Evolutionary conservation across 345 rosid genomes (phyloP), one percentile per base, ranked within the genome.

Genomic region (Boechera divaricarpa): DNA sequence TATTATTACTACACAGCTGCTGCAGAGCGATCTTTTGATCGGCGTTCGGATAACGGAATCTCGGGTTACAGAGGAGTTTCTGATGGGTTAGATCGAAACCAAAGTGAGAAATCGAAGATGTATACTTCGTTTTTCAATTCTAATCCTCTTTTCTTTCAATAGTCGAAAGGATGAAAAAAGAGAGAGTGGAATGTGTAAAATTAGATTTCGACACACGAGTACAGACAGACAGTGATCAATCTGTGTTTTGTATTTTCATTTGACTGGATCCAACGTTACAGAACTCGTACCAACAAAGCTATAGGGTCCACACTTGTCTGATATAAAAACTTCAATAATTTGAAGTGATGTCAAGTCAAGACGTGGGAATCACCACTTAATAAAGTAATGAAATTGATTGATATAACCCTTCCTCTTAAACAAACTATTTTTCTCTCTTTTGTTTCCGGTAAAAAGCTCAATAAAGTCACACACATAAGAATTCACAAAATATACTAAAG

Each of bases 1-100:
- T 74, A 79, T 24, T 73, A 74, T 48, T 79, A 74, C 70, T 79
- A 73, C 71, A 58, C 68, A 24, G 47, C 75, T 0, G 78, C 82
- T 54, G 70, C 78, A 38, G 82, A 79, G 9, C 66, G 70, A 28
- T 79, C 82, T 0, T 79, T 79, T 54, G 78, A 81, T 62, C 84
- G 78, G 52, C 80, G 82, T 56, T 70, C 82, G 1, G 85, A 85
- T 58, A 74, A 39, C 18, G 83, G 87, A 61, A 75, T 67, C 78
- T 63, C 58, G 32, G 83, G 77, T 67, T 57, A 75, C 41, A 15
- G 54, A 36, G 67, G 69, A 62, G 48, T 61, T 52, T 44, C 65
- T 15, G 52, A 64, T 16, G 67, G 38, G 38, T 64, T 47, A 31
- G 29, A 32, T 58, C 68, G 39, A 39, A 59, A 59, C 77, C 77